Evolutionary conservation across 305 asterid genomes (phyloP), one percentile per base, ranked within the genome.

Genomic region (Coffea humblotiana): DNA sequence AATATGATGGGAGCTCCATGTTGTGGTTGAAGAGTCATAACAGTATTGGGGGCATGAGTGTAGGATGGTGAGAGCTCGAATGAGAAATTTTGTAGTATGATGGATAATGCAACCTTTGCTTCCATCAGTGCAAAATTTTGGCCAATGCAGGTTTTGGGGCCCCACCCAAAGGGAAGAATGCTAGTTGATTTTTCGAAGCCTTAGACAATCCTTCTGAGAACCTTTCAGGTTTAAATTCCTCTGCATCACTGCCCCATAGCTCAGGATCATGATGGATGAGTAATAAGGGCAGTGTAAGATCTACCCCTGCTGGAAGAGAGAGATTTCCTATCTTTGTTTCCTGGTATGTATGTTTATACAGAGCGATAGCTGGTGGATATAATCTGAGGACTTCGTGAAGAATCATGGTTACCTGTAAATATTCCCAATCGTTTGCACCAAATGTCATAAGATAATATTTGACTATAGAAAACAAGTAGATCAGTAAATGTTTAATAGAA

Each of bases 81-180:
- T 15, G 88, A 76, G 68, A 84, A 85, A 68, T 81, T 82, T 67
- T 87, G 85, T 35, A 91, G 87, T 45, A 89, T 85, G 84, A 88
- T 70, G 12, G 81, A 73, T 49, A 91, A 52, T 19, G 88, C 92
- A 45, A 87, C 69, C 71, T 89, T 90, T 27, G 91, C 94, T 80
- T 89, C 93, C 25, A 88, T 71, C 78, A 84, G 49, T 0, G 88
- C 85, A 37, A 91, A 88, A 76, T 87, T 83, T 77, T 85, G 95
- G 45, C 92, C 95, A 65, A 91, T 81, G 37, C 95, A 91, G 6
- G 81, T 83, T 76, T 85, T 84, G 21, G 91, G 91, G 8, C 91
- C 93, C 90, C 90, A 88, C 60, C 93, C 95, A 29, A 91, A 35
- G 95, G 92, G 79, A 91, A 79, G 80, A 90, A 89, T 23, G 87